Evolutionary conservation across 75 land plant species (phyloP), one percentile per base, ranked within the genome.

Genomic region (Sequoia sempervirens): DNA sequence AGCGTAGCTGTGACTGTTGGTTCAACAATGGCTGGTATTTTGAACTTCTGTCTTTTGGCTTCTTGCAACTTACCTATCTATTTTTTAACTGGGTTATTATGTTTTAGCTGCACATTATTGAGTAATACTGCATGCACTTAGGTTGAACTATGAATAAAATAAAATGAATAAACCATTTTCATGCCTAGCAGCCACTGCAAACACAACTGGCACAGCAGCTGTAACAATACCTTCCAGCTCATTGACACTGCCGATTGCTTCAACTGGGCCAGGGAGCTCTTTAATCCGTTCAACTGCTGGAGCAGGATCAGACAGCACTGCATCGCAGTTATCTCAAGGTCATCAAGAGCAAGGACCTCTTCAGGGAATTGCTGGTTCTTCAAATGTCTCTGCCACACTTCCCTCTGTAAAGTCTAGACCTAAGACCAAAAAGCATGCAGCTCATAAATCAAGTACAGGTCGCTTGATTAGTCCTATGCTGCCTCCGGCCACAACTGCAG

Each of bases 391-490:
- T 40, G 10, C 80, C 30, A 78, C 50, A 78, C 50, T 45, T n/a
- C 13, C 80, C 80, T 78, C 46, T 45, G 82, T 70, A 83, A 18
- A 82, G n/a, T 66, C 81, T 32, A 46, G 34, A 28, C 50, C 82
- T 30, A 41, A 82, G 37, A 68, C 61, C 79, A 91, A 89, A 75
- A 28, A 86, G 41, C 85, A 75, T 45, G 69, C 64, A 28, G 18
- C 82, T 30, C 17, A 70, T 2, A 87, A 81, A 72, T 90, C 85
- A 82, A n/a, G 50, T 23, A 52, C 84, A 64, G 32, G 17, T 38
- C 82, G 79, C 17, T 32, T 70, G 73, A 70, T 70, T 70, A 30
- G 37, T 70, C 73, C 73, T 70, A 70, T 70, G 36, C 73, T 37
- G 0, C 73, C 73, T 32, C 73, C 73, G 54, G 73, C 73, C 73